A percentile compares a stretch with the other conserved stretches of the same genome.
Conservation (phyloP, 208 protist species). For the Trichomonas tenax region DNA sequence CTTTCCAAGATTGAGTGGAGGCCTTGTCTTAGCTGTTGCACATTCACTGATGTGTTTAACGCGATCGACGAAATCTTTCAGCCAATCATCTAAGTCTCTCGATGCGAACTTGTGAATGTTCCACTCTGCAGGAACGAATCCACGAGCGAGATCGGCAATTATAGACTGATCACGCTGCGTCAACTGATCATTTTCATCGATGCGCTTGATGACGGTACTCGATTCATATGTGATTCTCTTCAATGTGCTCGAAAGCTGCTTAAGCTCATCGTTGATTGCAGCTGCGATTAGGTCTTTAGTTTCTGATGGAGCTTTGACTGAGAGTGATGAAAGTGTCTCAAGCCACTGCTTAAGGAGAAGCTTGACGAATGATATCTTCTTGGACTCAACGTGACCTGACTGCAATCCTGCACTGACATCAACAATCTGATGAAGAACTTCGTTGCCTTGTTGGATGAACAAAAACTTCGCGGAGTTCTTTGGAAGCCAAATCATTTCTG, state of each 20-base stretch:
- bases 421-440: not conserved
- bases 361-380: not conserved
- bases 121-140: not conserved
- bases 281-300: not conserved
- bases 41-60: not conserved
- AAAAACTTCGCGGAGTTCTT: not conserved
- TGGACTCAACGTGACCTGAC: not conserved
- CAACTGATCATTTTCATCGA: not conserved
- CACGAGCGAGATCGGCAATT: not conserved
- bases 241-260: not conserved
- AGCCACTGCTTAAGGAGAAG: not conserved
- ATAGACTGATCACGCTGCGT: not conserved
- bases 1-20: not conserved
- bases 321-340: not conserved
- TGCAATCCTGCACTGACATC: not conserved
- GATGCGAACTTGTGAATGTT: not conserved
- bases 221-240: not conserved
- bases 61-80: not conserved
- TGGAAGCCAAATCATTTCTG: not conserved
- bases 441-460: slow-evolving; percentile 6
- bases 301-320: not conserved
- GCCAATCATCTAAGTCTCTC: not conserved
- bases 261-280: not conserved
- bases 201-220: not conserved
- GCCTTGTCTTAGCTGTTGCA: not conserved